Evolutionary conservation across 768 basidiomycete genomes (phyloP).

Genomic region (Suillus luteus): DNA sequence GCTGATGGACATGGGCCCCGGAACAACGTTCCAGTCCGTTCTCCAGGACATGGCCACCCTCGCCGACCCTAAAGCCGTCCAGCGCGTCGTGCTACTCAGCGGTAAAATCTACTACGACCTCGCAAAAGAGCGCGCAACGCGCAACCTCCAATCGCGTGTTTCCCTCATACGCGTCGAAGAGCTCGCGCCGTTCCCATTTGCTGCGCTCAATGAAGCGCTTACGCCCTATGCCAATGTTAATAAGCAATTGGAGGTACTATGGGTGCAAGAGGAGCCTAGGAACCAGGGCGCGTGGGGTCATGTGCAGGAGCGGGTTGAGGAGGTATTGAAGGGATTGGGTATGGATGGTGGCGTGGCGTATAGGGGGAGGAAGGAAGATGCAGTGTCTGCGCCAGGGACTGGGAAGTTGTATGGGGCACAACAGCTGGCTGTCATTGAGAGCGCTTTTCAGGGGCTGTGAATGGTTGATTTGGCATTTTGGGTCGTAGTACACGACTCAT

Average conservation of each 20-base stretch:
- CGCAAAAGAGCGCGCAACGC: slow-evolving; percentile 60
- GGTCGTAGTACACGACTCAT: not conserved
- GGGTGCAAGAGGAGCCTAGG: slow-evolving; percentile 86
- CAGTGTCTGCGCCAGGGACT: slow-evolving; percentile 77
- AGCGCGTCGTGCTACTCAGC: slow-evolving; percentile 71
- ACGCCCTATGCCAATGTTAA: slow-evolving; percentile 46
- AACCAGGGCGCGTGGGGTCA: slow-evolving; percentile 85
- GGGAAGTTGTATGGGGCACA: slow-evolving; percentile 68
- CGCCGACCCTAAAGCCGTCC: slow-evolving; percentile 35
- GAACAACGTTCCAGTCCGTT: slow-evolving; percentile 69
- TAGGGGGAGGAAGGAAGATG: slow-evolving; percentile 68
- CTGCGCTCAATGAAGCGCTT: slow-evolving; percentile 48
- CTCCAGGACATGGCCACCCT: slow-evolving; percentile 49
- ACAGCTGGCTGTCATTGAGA: slow-evolving; percentile 60
- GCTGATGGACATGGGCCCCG: slow-evolving; percentile 59
- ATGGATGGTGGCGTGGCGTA: slow-evolving; percentile 45
- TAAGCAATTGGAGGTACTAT: slow-evolving; percentile 41
- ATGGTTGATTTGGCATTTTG: not conserved
- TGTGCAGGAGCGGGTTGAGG: slow-evolving; percentile 57
- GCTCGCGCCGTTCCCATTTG: slow-evolving; percentile 85
- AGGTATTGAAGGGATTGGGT: slow-evolving; percentile 48
- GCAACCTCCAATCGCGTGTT: slow-evolving; percentile 49
- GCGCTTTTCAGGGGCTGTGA: slow-evolving; percentile 53
- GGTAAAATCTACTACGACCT: slow-evolving; percentile 93
- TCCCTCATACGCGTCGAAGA: slow-evolving; percentile 84